phyloP scores from a whole-genome alignment of 257 asterid genomes.

The Solanum medicagineum region DNA sequence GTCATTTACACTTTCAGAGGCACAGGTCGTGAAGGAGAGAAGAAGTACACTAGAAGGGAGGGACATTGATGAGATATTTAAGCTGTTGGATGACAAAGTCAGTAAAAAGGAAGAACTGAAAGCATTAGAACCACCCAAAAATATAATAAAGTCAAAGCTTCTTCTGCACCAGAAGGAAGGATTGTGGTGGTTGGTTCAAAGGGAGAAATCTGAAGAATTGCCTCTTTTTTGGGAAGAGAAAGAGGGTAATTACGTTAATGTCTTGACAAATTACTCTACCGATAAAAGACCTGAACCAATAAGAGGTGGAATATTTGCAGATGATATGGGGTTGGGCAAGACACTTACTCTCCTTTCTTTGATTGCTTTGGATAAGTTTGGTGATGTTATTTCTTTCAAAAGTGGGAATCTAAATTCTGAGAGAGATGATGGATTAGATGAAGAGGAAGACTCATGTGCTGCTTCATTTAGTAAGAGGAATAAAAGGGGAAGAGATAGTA shows the following conservation, averaged over 20 bases:
- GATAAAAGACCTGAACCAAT: slow-evolving; percentile 55
- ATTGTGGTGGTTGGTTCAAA: slow-evolving; percentile 59
- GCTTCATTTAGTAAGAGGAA: slow-evolving; percentile 1
- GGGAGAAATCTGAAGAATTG: slow-evolving; percentile 57
- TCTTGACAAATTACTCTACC: slow-evolving; percentile 48
- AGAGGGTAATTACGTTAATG: slow-evolving; percentile 44
- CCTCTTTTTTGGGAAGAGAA: slow-evolving; percentile 80
- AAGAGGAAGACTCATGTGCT: slow-evolving; percentile 3
- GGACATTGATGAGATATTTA: slow-evolving; percentile 66
- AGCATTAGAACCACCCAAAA: slow-evolving; percentile 63
- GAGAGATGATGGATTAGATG: slow-evolving; percentile 11
- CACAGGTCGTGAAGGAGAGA: slow-evolving; percentile 37
- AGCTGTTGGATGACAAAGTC: slow-evolving; percentile 44
- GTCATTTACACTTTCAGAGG: slow-evolving; percentile 46
- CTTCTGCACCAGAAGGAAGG: slow-evolving; percentile 74
- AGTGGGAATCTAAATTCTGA: slow-evolving; percentile 13
- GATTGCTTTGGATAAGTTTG: slow-evolving; percentile 55
- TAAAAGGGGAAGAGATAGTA: slow-evolving; percentile 30
- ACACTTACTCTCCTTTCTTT: slow-evolving; percentile 72
- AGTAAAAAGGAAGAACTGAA: slow-evolving; percentile 26
- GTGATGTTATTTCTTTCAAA: background rate
- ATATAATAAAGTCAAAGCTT: slow-evolving; percentile 43
- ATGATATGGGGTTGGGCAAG: slow-evolving; percentile 90
- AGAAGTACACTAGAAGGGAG: slow-evolving; percentile 22
- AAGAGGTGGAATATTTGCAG: slow-evolving; percentile 81